Percentiles rank a stretch among this genome's conserved stretches.
Conservation (phyloP, 805 yeast genomes). For the Tetrapisispora pingtungensis region DNA sequence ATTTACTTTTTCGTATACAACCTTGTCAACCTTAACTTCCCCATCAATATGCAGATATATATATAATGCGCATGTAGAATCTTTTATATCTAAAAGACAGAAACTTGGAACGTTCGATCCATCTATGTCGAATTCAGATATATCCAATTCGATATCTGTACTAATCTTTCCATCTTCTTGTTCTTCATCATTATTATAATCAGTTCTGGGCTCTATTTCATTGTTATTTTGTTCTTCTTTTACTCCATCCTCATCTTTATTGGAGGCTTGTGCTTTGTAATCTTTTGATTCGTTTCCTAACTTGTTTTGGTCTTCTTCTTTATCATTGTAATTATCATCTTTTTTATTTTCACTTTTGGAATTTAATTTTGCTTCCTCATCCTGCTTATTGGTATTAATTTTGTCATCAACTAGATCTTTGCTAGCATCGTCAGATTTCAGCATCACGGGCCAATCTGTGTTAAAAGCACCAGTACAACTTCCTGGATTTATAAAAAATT, state of each 20-base stretch:
- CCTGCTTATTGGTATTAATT: not conserved
- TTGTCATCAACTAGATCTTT: not conserved
- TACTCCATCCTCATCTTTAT: not conserved
- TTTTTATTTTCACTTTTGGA: slow-evolving; percentile 1
- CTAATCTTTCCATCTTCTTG: slow-evolving; percentile 1
- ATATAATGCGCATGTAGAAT: slow-evolving; percentile 64
- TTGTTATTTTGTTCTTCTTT: not conserved
- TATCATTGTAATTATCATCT: slow-evolving; percentile 3
- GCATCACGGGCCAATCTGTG: slow-evolving; percentile 45
- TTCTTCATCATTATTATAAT: slow-evolving; percentile 12
- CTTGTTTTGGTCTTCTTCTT: slow-evolving; percentile 4
- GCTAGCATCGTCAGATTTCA: slow-evolving; percentile 14
- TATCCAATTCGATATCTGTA: slow-evolving; percentile 3
- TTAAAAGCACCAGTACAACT: slow-evolving; percentile 88
- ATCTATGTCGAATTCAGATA: slow-evolving; percentile 16
- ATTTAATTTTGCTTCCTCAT: slow-evolving; percentile 4
- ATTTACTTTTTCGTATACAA: slow-evolving; percentile 46
- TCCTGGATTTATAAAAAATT: slow-evolving; percentile 93
- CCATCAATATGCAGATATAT: slow-evolving; percentile 73
- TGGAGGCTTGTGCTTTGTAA: slow-evolving; percentile 5
- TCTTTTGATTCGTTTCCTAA: too few relatives aligned
- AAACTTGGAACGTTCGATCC: slow-evolving; percentile 64
- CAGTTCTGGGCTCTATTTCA: slow-evolving; percentile 1
- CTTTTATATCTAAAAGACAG: slow-evolving; percentile 80
- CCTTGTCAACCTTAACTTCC: slow-evolving; percentile 86